A percentile compares a stretch with the other conserved stretches of the same genome.
Conservation (phyloP, 805 yeast species). For the Kazachstania africana region DNA sequence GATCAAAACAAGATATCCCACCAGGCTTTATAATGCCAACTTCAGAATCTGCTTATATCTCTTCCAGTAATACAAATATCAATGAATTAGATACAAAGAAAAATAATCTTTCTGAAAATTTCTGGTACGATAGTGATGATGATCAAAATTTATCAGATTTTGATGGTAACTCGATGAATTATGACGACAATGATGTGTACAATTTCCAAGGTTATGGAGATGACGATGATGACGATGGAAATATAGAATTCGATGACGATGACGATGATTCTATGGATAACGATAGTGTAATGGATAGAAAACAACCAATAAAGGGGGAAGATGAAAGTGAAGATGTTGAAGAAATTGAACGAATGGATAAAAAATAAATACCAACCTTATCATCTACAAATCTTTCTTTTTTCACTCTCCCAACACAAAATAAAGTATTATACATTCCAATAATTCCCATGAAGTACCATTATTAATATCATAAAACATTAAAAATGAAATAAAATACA, state of each 20-base stretch:
- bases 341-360: slow-evolving; percentile 18
- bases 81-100: background rate
- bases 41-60: slow-evolving; percentile 40
- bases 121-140: slow-evolving; percentile 66
- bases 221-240: slow-evolving; percentile 36
- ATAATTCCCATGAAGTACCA: no score
- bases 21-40: slow-evolving; percentile 75
- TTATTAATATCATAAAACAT: no score
- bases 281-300: slow-evolving; percentile 27
- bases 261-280: slow-evolving; percentile 25
- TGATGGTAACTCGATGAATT: slow-evolving; percentile 1
- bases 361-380: slow-evolving; percentile 10
- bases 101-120: slow-evolving; percentile 42
- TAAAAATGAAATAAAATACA: no score
- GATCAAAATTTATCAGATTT: slow-evolving; percentile 46
- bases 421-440: no score
- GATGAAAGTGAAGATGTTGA: slow-evolving; percentile 27
- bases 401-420: no score
- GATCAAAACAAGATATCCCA: slow-evolving; percentile 79
- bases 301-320: slow-evolving; percentile 22
- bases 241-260: slow-evolving; percentile 17
- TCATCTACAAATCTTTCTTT: background rate
- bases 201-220: slow-evolving; percentile 37
- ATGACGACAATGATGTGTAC: slow-evolving; percentile 22
- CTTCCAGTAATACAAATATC: slow-evolving; percentile 5